Evolutionary conservation across 306 rosid genomes (phyloP).

Genomic region (Fagus crenata): DNA sequence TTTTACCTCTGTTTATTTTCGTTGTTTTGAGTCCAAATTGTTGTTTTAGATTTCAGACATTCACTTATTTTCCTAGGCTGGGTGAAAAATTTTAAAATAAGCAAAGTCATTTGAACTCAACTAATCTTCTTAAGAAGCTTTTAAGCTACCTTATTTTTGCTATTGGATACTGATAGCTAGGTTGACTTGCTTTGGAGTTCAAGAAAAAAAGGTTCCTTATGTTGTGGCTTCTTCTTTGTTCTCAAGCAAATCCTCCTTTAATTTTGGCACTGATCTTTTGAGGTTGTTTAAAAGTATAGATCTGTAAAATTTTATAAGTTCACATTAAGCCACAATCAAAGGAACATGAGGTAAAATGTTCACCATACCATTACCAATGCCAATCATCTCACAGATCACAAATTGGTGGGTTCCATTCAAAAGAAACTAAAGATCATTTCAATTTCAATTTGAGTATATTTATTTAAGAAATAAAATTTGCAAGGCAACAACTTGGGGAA

Average conservation of each 20-base stretch:
- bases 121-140: conserved; percentile 23
- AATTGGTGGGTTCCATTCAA: no score
- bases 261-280: conserved; percentile 37
- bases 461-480: background rate
- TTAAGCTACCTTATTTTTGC: conserved; percentile 37
- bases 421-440: no score
- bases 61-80: no score
- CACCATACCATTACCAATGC: background rate
- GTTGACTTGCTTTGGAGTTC: conserved; percentile 57
- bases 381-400: background rate
- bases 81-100: background rate
- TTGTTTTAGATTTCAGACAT: no score
- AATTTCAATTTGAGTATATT: no score
- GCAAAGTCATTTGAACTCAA: conserved; percentile 32
- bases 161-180: conserved; percentile 11
- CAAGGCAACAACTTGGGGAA: background rate
- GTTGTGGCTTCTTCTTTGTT: conserved; percentile 45
- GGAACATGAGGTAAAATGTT: background rate
- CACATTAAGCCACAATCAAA: background rate
- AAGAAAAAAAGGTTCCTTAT: conserved; percentile 47
- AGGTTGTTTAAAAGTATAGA: background rate
- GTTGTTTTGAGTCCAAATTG: no score
- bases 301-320: background rate
- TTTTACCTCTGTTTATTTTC: no score
- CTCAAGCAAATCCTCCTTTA: conserved; percentile 46